Evolutionary conservation across 306 rosid species (phyloP), one percentile per base, ranked within the genome.

Genomic region (Bauhinia variegata): DNA sequence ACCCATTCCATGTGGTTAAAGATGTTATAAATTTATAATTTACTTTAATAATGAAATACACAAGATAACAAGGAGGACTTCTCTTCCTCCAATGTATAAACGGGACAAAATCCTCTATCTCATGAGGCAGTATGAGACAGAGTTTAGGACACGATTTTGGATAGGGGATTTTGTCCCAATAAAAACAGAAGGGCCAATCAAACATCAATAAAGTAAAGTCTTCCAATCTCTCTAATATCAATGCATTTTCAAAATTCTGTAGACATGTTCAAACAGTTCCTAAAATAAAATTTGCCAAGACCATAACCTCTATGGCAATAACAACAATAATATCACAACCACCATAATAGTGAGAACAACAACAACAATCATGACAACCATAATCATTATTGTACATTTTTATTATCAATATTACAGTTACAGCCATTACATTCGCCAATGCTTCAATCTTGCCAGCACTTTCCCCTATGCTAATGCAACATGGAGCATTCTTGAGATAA

Each of bases 401-500:
- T 30, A 31, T 9, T 14, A 38, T 53, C 28, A 34, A 60, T 68
- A 39, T 44, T 64, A 64, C 17, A 51, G 46, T 56, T 32, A 8
- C 12, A 4, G 63, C 30, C 51, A 52, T 50, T 33, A 8, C 18
- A 71, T 33, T 8, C 46, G 58, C 42, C 57, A 67, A 61, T 28
- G 14, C 47, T 8, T 16, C 67, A 54, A 51, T 28, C 19, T 65
- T 46, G 17, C 30, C 16, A 16, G 41, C 34, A 44, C 43, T 68
- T 68, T 36, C 69, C 63, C 73, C 6, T 56, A 46, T 44, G 54
- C 51, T 46, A 38, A 46, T 44, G 54, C 51, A 53, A 38, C 43
- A 55, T 4, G 13, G 33, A 71, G 62, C 65, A 66, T 15, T 66
- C 47, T n/a, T 68, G 53, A 49, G 23, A 65, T 59, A 66, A 37